phyloP scores from a whole-genome alignment of 2,329 filamentous ascomycete species.

The Didymella sp. region DNA sequence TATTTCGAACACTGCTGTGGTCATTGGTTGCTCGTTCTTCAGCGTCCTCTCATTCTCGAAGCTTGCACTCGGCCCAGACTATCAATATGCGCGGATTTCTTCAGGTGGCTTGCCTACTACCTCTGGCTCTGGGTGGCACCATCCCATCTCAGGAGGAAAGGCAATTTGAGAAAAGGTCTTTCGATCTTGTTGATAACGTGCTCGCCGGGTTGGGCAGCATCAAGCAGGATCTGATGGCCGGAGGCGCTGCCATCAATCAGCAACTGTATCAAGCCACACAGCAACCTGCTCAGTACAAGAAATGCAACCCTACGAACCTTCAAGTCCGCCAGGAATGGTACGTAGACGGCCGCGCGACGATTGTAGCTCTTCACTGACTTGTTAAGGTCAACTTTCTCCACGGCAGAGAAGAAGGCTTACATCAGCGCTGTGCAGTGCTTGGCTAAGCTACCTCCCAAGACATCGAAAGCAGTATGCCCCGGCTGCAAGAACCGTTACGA shows the following conservation, averaged over 20 bases:
- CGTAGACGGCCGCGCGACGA: neutral
- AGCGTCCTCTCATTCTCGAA: neutral
- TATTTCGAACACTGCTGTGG: neutral
- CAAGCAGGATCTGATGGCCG: constrained; percentile 32
- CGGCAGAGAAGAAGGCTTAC: constrained; percentile 44
- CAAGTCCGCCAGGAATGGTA: constrained; percentile 55
- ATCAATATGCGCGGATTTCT: neutral
- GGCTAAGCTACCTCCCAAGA: constrained; percentile 34
- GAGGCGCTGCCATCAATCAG: constrained; percentile 36
- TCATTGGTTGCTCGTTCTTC: no score
- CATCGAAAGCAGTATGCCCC: constrained; percentile 32
- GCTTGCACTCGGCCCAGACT: neutral
- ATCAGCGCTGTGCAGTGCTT: constrained; percentile 48
- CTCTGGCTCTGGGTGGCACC: constrained; percentile 2
- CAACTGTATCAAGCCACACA: constrained; percentile 35
- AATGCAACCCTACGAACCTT: constrained; percentile 50
- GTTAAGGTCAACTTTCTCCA: constrained; percentile 8
- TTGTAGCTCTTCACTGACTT: constrained; percentile 1
- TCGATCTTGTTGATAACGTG: constrained; percentile 5
- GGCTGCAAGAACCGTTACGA: constrained; percentile 47
- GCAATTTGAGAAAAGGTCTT: constrained; percentile 4
- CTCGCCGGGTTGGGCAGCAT: constrained; percentile 10
- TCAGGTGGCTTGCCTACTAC: constrained; percentile 7
- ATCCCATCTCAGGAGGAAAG: neutral
- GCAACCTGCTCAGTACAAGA: constrained; percentile 30